Evolutionary conservation across 495 filamentous ascomycete genomes (phyloP), one percentile per base, ranked within the genome.

Genomic region (Parmelia sp.): DNA sequence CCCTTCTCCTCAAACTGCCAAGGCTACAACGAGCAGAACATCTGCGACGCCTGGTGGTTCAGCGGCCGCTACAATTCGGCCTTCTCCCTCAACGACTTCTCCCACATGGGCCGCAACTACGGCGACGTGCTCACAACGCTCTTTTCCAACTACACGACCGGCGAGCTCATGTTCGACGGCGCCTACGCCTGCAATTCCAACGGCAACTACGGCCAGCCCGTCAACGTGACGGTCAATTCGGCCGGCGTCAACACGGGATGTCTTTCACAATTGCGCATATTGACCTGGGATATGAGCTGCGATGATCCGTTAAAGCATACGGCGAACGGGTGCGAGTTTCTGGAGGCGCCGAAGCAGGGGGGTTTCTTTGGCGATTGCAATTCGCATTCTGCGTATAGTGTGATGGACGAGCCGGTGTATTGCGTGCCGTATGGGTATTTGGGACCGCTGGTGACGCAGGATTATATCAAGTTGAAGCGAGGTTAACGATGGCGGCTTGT

Each of bases 71-170:
- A 62, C 27, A 35, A 33, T 27, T 63, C 61, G 29, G 61, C 67
- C 11, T 69, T 66, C 25, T 64, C 56, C 19, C 61, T 66, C 6
- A 57, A 69, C 21, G 61, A 69, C 44, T 69, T 66, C 64, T 53
- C 37, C 35, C 67, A 66, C 56, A 56, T 55, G 36, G 44, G 61
- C 19, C 66, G 66, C 40, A 45, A 57, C n/a, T 65, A 45, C 49
- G 36, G 56, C 6, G 62, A 62, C n/a, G 33, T 59, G 7, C 42
- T 69, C 19, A 60, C 53, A 25, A 51, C 58, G 15, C 60, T 69
- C 10, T 65, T 69, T 53, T 17, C 36, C 27, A 69, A 66, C 39
- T 69, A 69, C 63, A 69, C 66, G 25, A 69, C 66, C 33, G 66
- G 66, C 17, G 59, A 66, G 14, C 45, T 69, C 36, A 60, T 69